Evolutionary conservation across 371 early-diverging fungal species (phyloP).

Genomic region (Syncephalastrum contaminatum): DNA sequence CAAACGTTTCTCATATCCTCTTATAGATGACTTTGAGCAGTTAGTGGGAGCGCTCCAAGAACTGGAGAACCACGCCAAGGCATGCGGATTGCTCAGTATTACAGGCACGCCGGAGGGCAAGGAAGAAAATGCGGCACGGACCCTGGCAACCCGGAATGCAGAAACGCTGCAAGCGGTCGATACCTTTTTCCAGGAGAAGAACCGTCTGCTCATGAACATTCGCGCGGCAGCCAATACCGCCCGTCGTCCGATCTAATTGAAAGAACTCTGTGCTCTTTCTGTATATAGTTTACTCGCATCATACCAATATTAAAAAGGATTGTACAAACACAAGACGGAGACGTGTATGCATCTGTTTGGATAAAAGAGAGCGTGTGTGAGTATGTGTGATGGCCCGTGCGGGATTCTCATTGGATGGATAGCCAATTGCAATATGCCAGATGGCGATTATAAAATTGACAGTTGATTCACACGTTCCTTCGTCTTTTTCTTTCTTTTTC

Average conservation of each 20-base stretch:
- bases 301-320: too few species aligned
- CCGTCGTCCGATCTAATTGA: slow-evolving; percentile 3
- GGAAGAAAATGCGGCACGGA: slow-evolving; percentile 20
- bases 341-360: too few species aligned
- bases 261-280: too few species aligned
- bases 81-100: slow-evolving; percentile 42
- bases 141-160: slow-evolving; percentile 41
- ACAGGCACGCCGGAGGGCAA: slow-evolving; percentile 25
- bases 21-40: slow-evolving; percentile 42
- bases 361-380: background rate
- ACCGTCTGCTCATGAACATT: slow-evolving; percentile 37
- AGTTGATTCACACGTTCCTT: background rate
- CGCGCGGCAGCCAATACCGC: slow-evolving; percentile 38
- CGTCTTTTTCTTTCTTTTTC: slow-evolving; percentile 4
- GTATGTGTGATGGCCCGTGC: background rate
- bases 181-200: slow-evolving; percentile 40
- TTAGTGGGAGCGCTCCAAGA: slow-evolving; percentile 25
- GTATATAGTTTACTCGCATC: too few species aligned
- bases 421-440: slow-evolving; percentile 5
- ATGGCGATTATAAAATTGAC: background rate
- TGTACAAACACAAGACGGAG: too few species aligned
- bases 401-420: background rate
- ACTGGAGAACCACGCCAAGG: slow-evolving; percentile 37
- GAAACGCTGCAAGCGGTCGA: slow-evolving; percentile 44
- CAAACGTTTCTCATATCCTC: background rate